These are phyloP conservation scores for Mortierella alpina DNA, from an alignment of 192 early-diverging fungal species.

Conservation along the genomic window DNA sequence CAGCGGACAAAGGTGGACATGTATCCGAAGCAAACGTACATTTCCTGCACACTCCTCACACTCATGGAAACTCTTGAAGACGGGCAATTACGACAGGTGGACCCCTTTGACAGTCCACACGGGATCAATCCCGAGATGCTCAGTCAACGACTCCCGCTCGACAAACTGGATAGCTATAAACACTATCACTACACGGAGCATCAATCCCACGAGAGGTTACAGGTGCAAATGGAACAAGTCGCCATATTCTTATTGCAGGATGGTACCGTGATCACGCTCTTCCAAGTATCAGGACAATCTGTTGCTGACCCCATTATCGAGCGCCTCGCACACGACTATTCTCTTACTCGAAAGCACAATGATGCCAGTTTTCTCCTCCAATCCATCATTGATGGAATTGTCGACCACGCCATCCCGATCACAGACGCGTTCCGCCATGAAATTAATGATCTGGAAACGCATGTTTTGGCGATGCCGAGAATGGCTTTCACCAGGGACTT, in stretches of 20 bases:
- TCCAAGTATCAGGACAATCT: conserved; percentile 48
- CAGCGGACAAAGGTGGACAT: conserved; percentile 51
- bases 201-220: neutral
- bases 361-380: conserved; percentile 60
- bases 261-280: conserved; percentile 55
- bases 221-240: conserved; percentile 52
- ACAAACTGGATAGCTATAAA: conserved; percentile 29
- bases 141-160: conserved; percentile 26
- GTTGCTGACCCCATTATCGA: conserved; percentile 51
- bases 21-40: conserved; percentile 44
- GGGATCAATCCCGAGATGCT: conserved; percentile 30
- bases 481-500: conserved; percentile 56
- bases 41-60: conserved; percentile 38
- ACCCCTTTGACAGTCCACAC: conserved; percentile 8
- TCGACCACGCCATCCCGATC: conserved; percentile 59
- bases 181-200: conserved; percentile 8
- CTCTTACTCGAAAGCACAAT: conserved; percentile 38
- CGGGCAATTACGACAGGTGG: conserved; percentile 25
- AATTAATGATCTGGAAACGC: conserved; percentile 54
- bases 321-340: conserved; percentile 39
- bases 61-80: conserved; percentile 28
- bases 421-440: conserved; percentile 55
- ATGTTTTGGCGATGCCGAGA: conserved; percentile 49
- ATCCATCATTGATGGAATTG: conserved; percentile 60
- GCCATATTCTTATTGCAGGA: conserved; percentile 50